phyloP scores from a whole-genome alignment of 495 filamentous ascomycete species.

The Tirmania nivea region DNA sequence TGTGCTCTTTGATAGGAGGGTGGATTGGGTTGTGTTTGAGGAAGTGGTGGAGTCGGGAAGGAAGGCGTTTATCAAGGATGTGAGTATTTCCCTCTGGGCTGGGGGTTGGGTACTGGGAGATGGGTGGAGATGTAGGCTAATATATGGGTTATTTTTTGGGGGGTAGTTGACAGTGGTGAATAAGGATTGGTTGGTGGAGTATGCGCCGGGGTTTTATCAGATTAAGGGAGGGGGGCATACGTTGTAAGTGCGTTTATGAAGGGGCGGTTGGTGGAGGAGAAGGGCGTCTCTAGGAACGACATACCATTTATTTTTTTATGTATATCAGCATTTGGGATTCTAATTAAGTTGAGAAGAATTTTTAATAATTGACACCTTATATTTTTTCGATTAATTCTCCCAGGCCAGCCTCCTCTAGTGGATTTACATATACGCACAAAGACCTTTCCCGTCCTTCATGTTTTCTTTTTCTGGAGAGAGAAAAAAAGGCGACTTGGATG shows the following conservation, averaged over 20 bases:
- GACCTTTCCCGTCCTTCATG: too few species aligned
- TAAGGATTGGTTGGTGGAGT: constrained; percentile 75
- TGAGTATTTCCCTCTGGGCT: not conserved
- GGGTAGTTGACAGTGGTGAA: constrained; percentile 55
- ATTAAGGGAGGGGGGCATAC: constrained; percentile 20
- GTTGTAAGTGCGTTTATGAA: not conserved
- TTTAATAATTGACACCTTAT: too few species aligned
- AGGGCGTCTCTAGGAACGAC: not conserved
- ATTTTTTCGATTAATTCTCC: too few species aligned
- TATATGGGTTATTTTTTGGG: not conserved
- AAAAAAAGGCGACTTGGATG: too few species aligned
- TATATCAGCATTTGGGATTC: too few species aligned
- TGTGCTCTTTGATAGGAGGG: constrained; percentile 92
- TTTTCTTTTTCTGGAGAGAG: too few species aligned
- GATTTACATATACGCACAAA: too few species aligned
- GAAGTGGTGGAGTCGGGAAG: constrained; percentile 80
- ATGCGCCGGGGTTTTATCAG: constrained; percentile 67
- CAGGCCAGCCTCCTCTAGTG: too few species aligned
- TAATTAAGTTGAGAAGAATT: too few species aligned
- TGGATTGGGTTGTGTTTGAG: constrained; percentile 93
- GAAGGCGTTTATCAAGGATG: constrained; percentile 79
- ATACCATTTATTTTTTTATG: too few species aligned
- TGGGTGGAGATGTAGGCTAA: not conserved
- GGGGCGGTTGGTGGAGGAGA: not conserved
- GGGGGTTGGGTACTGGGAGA: too few species aligned